Evolutionary conservation across 306 rosid species (phyloP).

Genomic region (Canavalia ensiformis): DNA sequence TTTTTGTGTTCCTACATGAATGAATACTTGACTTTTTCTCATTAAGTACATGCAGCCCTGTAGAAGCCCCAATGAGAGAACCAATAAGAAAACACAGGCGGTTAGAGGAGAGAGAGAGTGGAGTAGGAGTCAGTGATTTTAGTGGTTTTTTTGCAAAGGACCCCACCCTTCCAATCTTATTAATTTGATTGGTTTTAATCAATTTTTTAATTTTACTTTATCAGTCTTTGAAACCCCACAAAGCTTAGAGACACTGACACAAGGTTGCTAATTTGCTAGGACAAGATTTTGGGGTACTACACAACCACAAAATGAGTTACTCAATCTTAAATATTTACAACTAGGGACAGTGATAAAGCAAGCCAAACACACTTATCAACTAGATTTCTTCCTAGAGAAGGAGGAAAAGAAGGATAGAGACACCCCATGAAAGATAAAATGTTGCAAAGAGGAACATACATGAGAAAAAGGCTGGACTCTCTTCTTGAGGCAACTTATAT

Average conservation of each 20-base stretch:
- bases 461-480: constrained; percentile 64
- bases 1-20: constrained; percentile 22
- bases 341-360: constrained; percentile 51
- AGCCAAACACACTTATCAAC: constrained; percentile 52
- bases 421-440: constrained; percentile 53
- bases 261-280: constrained; percentile 55
- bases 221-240: constrained; percentile 43
- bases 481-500: constrained; percentile 48
- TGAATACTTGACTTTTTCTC: constrained; percentile 41
- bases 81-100: constrained; percentile 75
- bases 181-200: not conserved
- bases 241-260: constrained; percentile 45
- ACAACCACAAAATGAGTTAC: constrained; percentile 45
- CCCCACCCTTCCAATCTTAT: constrained; percentile 52
- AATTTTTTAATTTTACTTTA: not conserved
- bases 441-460: constrained; percentile 50
- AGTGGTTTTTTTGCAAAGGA: constrained; percentile 67
- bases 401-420: constrained; percentile 58
- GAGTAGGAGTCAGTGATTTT: constrained; percentile 87
- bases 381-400: constrained; percentile 64
- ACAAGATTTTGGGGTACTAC: constrained; percentile 62
- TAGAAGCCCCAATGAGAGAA: constrained; percentile 52
- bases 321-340: constrained; percentile 51
- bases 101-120: constrained; percentile 83
- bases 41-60: constrained; percentile 56